phyloP scores from a whole-genome alignment of 371 early-diverging fungal species.

The Syncephalastrum contaminatum region DNA sequence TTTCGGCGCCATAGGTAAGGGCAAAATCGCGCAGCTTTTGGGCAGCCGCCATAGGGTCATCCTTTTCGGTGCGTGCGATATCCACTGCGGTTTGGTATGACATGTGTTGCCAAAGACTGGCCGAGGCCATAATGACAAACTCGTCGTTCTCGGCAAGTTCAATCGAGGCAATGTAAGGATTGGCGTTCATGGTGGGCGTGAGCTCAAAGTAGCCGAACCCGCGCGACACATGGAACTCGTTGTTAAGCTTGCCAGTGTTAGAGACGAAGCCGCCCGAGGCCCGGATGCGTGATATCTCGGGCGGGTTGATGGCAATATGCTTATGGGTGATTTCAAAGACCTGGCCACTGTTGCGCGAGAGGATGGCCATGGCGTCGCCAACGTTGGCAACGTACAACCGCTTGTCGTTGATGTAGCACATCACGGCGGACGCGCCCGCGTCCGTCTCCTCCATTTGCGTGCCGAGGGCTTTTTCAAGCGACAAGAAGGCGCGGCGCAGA shows the following conservation, averaged over 20 bases:
- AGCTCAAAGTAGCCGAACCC: constrained; percentile 85
- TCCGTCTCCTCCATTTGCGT: constrained; percentile 42
- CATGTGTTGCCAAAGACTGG: constrained; percentile 81
- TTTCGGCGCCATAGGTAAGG: constrained; percentile 78
- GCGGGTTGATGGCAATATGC: constrained; percentile 69
- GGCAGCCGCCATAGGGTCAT: constrained; percentile 74
- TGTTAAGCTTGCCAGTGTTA: constrained; percentile 69
- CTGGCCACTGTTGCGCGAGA: constrained; percentile 75
- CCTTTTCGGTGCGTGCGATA: constrained; percentile 74
- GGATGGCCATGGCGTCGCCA: constrained; percentile 85
- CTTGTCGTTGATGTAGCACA: constrained; percentile 77
- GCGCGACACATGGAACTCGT: constrained; percentile 70
- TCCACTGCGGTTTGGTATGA: constrained; percentile 82
- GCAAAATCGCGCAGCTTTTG: constrained; percentile 85
- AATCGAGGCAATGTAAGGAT: constrained; percentile 74
- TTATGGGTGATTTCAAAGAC: constrained; percentile 73
- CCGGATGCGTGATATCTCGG: constrained; percentile 75
- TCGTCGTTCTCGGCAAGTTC: constrained; percentile 84
- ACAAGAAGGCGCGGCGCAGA: constrained; percentile 72
- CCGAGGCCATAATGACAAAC: constrained; percentile 84
- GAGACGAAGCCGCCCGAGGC: constrained; percentile 80
- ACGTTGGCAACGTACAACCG: constrained; percentile 87
- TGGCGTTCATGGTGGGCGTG: constrained; percentile 81
- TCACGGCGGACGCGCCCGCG: constrained; percentile 65
- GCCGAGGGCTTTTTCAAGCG: constrained; percentile 53